Base-by-base conservation (phyloP, 169 alveolate species). In the Eimeria sp. region DNA sequence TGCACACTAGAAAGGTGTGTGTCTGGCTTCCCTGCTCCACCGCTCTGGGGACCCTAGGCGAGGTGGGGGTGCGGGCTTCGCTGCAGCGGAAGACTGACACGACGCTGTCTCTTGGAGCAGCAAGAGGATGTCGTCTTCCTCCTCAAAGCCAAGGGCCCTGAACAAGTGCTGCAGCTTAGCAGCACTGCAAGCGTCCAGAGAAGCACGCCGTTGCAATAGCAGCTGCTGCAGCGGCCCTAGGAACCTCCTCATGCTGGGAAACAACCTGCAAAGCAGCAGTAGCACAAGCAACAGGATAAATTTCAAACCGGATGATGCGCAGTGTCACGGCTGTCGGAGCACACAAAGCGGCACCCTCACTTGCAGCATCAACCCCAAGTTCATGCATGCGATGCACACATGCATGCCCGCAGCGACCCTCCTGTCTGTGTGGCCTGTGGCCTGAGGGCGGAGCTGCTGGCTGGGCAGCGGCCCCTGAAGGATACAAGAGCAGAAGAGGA, bases 251-350 rank as follows among this genome's bases (percentile, higher is more conserved):
- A 40, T 57, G 51, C 91, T 57, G 14, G 75, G 58, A 20, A 83
- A 83, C 27, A 83, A n/a, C 91, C 91, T 83, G 70, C 91, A 73
- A 27, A 73, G 83, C 83, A 73, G 83, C 83, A 73, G 54, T 57
- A 43, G 10, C 57, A 43, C 57, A n/a, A 73, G 83, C 83, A 73
- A 54, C 83, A 73, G 83, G 57, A 73, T 10, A 20, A 73, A 27
- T 30, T 20, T 4, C 18, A 18, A 45, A 45, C 9, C 67, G n/a
- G n/a, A 4, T 0, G 30, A 45, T 14, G 22, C 30, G 6, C 30
- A 7, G 14, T 40, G 1, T 16, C 57, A 25, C 58, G 49, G 67
- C 43, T 16, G 63, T 18, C 9, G 9, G 54, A 2, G 30, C 88
- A 43, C 65, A 78, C 10, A 43, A 18, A 73, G n/a, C 4, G 54